These are phyloP conservation scores for Cercospora canescens DNA, from an alignment of 2,329 filamentous ascomycete species.

Conservation along the genomic window DNA sequence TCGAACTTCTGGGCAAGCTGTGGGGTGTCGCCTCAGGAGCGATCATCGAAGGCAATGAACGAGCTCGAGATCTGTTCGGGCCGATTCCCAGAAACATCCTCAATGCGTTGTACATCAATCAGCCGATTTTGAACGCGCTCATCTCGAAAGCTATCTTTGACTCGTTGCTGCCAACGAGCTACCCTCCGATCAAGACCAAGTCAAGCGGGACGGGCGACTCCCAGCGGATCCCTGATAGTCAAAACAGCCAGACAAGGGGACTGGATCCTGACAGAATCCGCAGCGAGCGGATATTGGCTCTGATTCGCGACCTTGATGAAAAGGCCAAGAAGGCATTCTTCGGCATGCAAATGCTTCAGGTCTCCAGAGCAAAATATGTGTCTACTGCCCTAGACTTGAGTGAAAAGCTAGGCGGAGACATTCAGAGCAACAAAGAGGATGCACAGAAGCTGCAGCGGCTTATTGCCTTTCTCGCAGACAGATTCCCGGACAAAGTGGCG, in stretches of 20 bases:
- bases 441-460: constrained; percentile 70
- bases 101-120: constrained; percentile 86
- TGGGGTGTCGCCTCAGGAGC: constrained; percentile 94
- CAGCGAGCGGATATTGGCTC: constrained; percentile 77
- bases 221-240: constrained; percentile 63
- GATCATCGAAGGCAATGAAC: constrained; percentile 78
- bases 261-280: constrained; percentile 74
- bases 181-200: constrained; percentile 66
- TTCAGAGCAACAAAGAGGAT: constrained; percentile 62
- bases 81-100: constrained; percentile 83
- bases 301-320: constrained; percentile 75
- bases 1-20: constrained; percentile 78
- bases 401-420: constrained; percentile 80
- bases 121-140: constrained; percentile 78
- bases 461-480: constrained; percentile 70
- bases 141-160: constrained; percentile 86
- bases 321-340: constrained; percentile 86
- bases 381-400: constrained; percentile 78
- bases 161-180: constrained; percentile 83
- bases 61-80: constrained; percentile 71
- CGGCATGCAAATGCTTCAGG: constrained; percentile 76
- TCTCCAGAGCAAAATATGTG: constrained; percentile 70
- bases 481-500: constrained; percentile 72
- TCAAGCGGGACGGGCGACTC: constrained; percentile 52
- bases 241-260: constrained; percentile 44